Base-by-base conservation (phyloP, 2,329 filamentous ascomycete species). In the Colletotrichum higginsianum region DNA sequence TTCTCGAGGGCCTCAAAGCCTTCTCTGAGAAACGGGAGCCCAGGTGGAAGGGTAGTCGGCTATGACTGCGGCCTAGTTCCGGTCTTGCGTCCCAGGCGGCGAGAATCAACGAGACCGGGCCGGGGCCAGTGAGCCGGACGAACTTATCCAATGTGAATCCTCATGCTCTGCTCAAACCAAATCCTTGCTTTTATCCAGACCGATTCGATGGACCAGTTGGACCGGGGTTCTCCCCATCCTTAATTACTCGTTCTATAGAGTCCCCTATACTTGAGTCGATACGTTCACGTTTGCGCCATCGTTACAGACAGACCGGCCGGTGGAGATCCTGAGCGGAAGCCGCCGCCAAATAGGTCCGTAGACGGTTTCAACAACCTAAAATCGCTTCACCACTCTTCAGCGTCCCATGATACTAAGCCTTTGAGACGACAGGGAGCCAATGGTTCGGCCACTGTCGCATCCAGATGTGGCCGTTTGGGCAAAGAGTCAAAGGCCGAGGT, bases 1-100 rank as follows among this genome's bases (percentile, higher is more conserved):
- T 78, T 6, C 61, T 75, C 12, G 78, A 78, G 66, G 77, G 78
- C 1, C 73, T 79, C n/a, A 74, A 73, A 47, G 77, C 78, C 7
- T 79, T 79, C 47, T 63, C 75, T 8, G 75, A 79, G 66, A 79
- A 78, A 64, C 74, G 77, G 66, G 72, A 78, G 60, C 78, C 78
- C 30, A 71, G 60, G 58, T 79, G 78, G 78, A 77, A 74, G 67
- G 74, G 67, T 26, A 79, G 77, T 67, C 76, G 73, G 69, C 70
- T 79, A 11, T 78, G 64, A 75, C 46, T 42, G 23, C 23, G 47
- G 26, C 47, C 35, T 15, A 12, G 47, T 38, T 35, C 38, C 46
- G 56, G 18, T 42, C 46, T 21, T 35, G 8, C 30, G 8, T 35
- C 9, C 30, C 11, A 7, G n/a, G 21, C 38, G 58, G 52, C 26